Conservation (phyloP, 1,284 basidiomycete species). For the Earliella scabrosa region DNA sequence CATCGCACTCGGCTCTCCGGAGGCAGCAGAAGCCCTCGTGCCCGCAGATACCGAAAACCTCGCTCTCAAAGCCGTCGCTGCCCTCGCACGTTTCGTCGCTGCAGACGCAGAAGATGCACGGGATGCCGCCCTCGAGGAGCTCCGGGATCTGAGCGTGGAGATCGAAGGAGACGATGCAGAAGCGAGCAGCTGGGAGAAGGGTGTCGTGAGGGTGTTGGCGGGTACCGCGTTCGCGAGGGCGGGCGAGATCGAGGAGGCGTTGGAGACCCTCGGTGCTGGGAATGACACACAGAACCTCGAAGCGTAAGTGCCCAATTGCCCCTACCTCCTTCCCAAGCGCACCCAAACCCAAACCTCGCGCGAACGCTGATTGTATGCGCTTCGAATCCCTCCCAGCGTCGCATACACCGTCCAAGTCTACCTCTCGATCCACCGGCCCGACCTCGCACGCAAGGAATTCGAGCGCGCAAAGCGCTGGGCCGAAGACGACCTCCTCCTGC, state of each 20-base stretch:
- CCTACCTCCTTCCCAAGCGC: too few relatives aligned
- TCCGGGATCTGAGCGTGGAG: constrained; percentile 86
- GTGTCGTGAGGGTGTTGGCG: constrained; percentile 76
- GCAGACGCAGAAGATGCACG: constrained; percentile 38
- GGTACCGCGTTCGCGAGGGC: constrained; percentile 85
- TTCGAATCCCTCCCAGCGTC: constrained; percentile 51
- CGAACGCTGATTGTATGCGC: constrained; percentile 9
- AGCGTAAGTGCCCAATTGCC: constrained; percentile 62
- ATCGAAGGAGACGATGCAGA: constrained; percentile 79
- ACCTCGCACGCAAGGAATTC: constrained; percentile 87
- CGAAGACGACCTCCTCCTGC: constrained; percentile 88
- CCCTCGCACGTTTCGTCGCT: constrained; percentile 72
- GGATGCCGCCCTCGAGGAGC: constrained; percentile 74
- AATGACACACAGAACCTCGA: constrained; percentile 79
- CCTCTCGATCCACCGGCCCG: constrained; percentile 82
- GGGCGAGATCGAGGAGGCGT: constrained; percentile 88
- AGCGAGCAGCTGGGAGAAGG: constrained; percentile 65
- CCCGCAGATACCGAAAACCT: constrained; percentile 66
- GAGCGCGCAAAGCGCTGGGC: constrained; percentile 83
- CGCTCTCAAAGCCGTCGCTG: constrained; percentile 70
- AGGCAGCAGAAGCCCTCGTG: constrained; percentile 57
- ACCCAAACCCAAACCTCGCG: too few relatives aligned
- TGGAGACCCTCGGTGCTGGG: constrained; percentile 81
- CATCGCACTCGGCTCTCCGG: constrained; percentile 74
- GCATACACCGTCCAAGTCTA: constrained; percentile 85